Evolutionary conservation across 805 yeast species (phyloP).

Genomic region (Komagataella mondaviorum): DNA sequence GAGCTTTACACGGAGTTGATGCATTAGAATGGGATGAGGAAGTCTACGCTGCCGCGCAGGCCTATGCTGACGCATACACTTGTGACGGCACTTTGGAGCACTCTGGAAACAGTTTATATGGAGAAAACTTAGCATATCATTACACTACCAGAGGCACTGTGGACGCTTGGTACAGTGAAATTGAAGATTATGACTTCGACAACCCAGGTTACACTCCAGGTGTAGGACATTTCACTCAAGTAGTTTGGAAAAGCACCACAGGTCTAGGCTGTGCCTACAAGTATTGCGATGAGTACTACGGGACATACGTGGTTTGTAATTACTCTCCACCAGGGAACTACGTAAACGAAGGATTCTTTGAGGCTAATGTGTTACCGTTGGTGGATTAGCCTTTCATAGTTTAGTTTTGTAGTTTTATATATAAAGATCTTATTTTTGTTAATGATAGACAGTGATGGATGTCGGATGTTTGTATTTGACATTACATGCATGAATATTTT

Average conservation of each 20-base stretch:
- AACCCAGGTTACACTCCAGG: slow-evolving; percentile 35
- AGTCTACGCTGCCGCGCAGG: slow-evolving; percentile 41
- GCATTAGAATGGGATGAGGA: slow-evolving; percentile 42
- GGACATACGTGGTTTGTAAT: slow-evolving; percentile 58
- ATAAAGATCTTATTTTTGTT: not conserved
- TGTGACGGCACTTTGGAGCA: slow-evolving; percentile 53
- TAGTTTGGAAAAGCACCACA: slow-evolving; percentile 52
- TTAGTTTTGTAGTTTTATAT: not conserved
- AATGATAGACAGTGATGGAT: not conserved
- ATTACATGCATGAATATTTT: not conserved
- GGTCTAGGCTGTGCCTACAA: slow-evolving; percentile 56
- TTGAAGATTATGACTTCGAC: slow-evolving; percentile 34
- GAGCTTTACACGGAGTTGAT: slow-evolving; percentile 40
- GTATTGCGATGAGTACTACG: slow-evolving; percentile 34
- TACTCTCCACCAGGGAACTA: slow-evolving; percentile 72
- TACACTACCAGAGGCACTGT: slow-evolving; percentile 40
- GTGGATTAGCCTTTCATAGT: not conserved
- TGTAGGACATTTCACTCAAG: slow-evolving; percentile 67
- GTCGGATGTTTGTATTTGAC: not conserved
- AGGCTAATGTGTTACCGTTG: slow-evolving; percentile 6
- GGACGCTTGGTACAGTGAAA: slow-evolving; percentile 68
- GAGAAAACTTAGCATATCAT: slow-evolving; percentile 71
- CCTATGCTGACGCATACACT: slow-evolving; percentile 38
- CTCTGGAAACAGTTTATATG: slow-evolving; percentile 44
- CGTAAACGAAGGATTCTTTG: slow-evolving; percentile 4